phyloP scores from a whole-genome alignment of 768 basidiomycete species.

The Boletus reticuloceps region DNA sequence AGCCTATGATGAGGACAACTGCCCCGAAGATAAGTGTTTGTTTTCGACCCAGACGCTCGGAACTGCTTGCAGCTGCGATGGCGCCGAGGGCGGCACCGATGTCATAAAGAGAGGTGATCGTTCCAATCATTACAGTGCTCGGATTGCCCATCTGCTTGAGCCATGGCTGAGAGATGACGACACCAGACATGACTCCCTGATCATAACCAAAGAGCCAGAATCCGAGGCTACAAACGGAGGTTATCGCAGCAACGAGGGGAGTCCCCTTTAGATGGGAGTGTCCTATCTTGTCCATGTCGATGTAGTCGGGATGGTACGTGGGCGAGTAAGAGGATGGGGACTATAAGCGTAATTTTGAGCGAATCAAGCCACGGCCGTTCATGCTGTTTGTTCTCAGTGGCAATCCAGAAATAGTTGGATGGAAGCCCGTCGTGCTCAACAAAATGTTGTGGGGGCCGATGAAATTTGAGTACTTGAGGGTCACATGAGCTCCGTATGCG shows the following conservation, averaged over 20 bases:
- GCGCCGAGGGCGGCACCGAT: constrained; percentile 14
- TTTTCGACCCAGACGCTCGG: constrained; percentile 12
- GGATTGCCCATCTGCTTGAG: constrained; percentile 14
- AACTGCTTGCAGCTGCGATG: constrained; percentile 10
- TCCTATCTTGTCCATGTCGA: neutral
- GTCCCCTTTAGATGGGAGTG: constrained; percentile 6
- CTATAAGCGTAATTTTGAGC: too few relatives aligned
- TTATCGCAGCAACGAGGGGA: constrained; percentile 11
- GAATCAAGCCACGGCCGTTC: neutral
- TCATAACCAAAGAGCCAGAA: constrained; percentile 18
- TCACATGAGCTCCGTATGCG: too few relatives aligned
- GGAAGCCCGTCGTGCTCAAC: too few relatives aligned
- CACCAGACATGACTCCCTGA: constrained; percentile 17
- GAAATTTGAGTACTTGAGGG: too few relatives aligned
- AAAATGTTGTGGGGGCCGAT: too few relatives aligned
- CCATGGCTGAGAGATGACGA: constrained; percentile 12
- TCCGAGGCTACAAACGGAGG: constrained; percentile 15
- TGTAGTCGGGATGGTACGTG: neutral
- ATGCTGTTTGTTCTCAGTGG: neutral
- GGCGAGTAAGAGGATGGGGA: neutral
- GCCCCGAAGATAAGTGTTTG: constrained; percentile 7
- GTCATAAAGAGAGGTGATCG: constrained; percentile 16
- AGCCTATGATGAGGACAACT: neutral
- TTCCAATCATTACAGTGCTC: constrained; percentile 15
- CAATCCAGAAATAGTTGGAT: neutral